Evolutionary conservation across 2,329 filamentous ascomycete genomes (phyloP), one percentile per base, ranked within the genome.

Genomic region (Claviceps sp.): DNA sequence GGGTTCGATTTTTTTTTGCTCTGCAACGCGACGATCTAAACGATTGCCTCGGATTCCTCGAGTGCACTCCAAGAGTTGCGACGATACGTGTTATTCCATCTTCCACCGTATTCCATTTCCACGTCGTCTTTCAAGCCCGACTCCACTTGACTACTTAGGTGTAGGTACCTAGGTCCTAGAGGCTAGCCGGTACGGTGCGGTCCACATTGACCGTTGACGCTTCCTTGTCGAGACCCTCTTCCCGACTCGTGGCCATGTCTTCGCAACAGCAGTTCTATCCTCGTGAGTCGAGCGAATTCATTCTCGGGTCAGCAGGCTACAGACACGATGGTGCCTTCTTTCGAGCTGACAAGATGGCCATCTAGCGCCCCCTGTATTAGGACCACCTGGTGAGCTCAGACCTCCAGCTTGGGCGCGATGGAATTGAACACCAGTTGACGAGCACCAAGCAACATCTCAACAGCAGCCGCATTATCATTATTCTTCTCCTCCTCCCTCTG

Each of bases 201-300:
- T 29, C 26, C 26, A 11, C 17, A 22, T 20, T 6, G 40, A 43
- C 17, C 40, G 14, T 29, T 29, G 40, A 14, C 40, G 40, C 26
- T 23, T 45, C 16, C 43, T 26, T 23, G 20, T 16, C 42, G 11
- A 26, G 11, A 20, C 8, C 47, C 14, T 43, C 4, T 5, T 22
- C 22, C 22, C 40, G 40, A 29, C 8, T 17, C 44, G 22, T 34
- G 26, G 54, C 6, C 54, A 74, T 75, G 68, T 70, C 71, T 53
- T 62, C 61, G 50, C 64, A 66, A 43, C 61, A 64, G 49, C 68
- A 70, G 52, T 76, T 70, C 57, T 75, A 75, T 60, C 72, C 73
- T 54, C 73, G 73, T 75, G 62, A 60, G 71, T 63, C 42, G 44
- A 45, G 45, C 42, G 29, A 34, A 6, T 42, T 39, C 48, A 39